phyloP scores from a whole-genome alignment of 306 rosid species.

The Vigna unguiculata region DNA sequence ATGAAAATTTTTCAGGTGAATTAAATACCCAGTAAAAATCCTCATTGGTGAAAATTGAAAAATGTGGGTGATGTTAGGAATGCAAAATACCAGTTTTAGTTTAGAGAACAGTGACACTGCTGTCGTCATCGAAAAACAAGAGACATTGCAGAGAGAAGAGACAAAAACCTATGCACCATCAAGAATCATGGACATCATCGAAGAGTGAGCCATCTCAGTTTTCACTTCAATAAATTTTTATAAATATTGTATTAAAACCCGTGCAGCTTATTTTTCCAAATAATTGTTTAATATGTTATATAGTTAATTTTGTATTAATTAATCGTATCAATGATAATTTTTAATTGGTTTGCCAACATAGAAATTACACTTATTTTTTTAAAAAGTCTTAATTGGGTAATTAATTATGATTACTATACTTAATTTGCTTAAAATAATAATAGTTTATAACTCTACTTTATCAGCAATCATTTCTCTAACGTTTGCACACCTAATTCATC shows the following conservation, averaged over 20 bases:
- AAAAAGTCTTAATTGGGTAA: no score
- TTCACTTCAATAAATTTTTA: not conserved
- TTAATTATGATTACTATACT: no score
- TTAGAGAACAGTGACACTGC: not conserved
- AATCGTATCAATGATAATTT: no score
- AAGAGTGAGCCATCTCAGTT: not conserved
- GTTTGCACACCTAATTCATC: not conserved
- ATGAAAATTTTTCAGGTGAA: not conserved
- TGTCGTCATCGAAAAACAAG: not conserved
- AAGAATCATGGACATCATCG: constrained; percentile 1
- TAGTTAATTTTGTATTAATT: no score
- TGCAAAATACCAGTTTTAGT: not conserved
- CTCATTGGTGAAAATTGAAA: not conserved
- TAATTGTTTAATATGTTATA: not conserved
- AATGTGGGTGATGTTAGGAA: not conserved
- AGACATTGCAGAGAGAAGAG: not conserved
- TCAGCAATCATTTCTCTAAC: not conserved
- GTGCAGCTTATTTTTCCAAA: not conserved
- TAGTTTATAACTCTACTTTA: no score
- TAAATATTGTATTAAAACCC: not conserved
- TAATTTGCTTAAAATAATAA: no score
- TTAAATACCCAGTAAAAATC: not conserved
- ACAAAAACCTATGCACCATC: constrained; percentile 32
- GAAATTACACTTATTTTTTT: no score
- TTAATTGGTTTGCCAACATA: no score